Percentiles rank a stretch among this genome's conserved stretches.
Evolutionary conservation across 2,329 filamentous ascomycete genomes (phyloP).

Genomic region (Penicillium sp.): DNA sequence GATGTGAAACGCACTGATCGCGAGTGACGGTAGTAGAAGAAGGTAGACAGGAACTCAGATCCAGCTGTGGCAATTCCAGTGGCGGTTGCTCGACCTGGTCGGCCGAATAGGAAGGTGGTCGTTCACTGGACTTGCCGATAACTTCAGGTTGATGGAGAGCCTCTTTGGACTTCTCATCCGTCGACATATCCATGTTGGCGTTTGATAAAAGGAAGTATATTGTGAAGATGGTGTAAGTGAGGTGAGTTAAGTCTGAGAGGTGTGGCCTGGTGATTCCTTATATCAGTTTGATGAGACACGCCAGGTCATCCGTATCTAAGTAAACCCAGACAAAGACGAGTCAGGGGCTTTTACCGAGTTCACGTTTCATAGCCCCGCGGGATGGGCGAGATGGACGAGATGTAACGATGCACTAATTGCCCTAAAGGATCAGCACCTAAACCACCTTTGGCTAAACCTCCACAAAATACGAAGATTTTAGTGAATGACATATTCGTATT

Average conservation of each 20-base stretch:
- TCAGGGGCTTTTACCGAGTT: background rate
- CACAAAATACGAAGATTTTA: background rate
- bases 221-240: background rate
- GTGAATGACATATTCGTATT: background rate
- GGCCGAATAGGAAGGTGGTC: slow-evolving; percentile 26
- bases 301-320: background rate
- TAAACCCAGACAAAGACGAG: background rate
- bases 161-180: slow-evolving; percentile 11
- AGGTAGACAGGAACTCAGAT: slow-evolving; percentile 11
- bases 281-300: background rate
- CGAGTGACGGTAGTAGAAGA: slow-evolving; percentile 28
- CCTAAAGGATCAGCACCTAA: background rate
- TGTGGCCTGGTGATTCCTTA: background rate
- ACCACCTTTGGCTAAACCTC: background rate
- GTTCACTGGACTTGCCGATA: slow-evolving; percentile 1
- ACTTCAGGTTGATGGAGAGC: background rate
- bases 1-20: slow-evolving; percentile 66
- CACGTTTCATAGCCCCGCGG: background rate
- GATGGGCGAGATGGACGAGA: background rate
- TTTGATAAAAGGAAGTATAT: background rate
- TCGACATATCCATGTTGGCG: slow-evolving; percentile 12
- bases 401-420: background rate
- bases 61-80: slow-evolving; percentile 23
- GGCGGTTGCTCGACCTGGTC: slow-evolving; percentile 11
- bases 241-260: background rate